Evolutionary conservation across 2,329 filamentous ascomycete genomes (phyloP), one percentile per base, ranked within the genome.

Genomic region (Aspergillus niger): DNA sequence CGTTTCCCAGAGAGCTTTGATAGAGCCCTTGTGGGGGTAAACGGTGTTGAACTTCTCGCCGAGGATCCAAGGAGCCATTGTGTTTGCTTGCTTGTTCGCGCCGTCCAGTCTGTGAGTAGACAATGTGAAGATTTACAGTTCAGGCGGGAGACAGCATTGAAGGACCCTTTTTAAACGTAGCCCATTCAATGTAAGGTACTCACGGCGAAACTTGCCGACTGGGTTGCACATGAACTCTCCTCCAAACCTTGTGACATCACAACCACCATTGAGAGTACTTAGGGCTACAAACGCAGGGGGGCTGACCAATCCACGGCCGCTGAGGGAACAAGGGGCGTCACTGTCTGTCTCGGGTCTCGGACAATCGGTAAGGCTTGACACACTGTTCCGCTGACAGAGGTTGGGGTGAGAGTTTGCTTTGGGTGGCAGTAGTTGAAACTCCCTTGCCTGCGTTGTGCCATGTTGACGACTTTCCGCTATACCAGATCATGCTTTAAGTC

Each of bases 1-100:
- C 6, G 86, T 90, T 76, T 91, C 87, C 89, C 90, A 92, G 28
- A 90, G 77, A 8, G 82, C 82, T 69, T 83, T 79, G 65, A 89
- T 86, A 24, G 83, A 83, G 36, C 81, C 78, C 65, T 88, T 84
- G 69, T 89, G 86, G 20, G 85, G 81, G 49, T 81, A 80, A 49
- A 78, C 71, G 32, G 79, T 76, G 58, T 81, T 71, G 66, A 83
- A 81, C 55, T 78, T 79, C 57, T 81, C 77, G 62, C 80, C 81
- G 39, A 82, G 63, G 28, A 75, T 74, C 73, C 73, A 75, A 7
- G 60, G 63, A 8, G 65, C 53, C 63, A 69, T 72, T 8, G 39
- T 67, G 63, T 59, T 24, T 15, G 8, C 15, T 17, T 24, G 17
- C 24, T 52, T 24, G 17, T n/a, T 52, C 15, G 28, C 24, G 8